Evolutionary conservation across 2,329 filamentous ascomycete species (phyloP), one percentile per base, ranked within the genome.

Genomic region (Gnomoniopsis smithogilvyi): DNA sequence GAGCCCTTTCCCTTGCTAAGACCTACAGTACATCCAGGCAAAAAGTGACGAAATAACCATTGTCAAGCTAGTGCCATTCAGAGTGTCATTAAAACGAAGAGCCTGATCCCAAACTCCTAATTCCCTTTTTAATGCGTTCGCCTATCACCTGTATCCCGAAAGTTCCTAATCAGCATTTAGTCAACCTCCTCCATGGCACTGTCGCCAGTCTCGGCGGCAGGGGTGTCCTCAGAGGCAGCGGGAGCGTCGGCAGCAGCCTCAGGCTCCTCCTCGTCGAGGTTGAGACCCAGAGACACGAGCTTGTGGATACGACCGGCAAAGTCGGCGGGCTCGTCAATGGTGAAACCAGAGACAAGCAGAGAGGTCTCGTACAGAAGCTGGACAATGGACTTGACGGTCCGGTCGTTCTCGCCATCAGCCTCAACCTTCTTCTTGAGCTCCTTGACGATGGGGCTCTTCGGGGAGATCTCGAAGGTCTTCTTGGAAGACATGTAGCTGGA

Each of bases 391-490:
- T 98, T 98, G 84, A 99, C 95, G 61, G 93, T 97, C 77, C 93
- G 92, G 85, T 98, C 95, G 77, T 93, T 94, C 90, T 97, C 94
- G 65, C 95, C 95, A 72, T 99, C 95, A 62, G 88, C 76, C 86
- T 98, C 95, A 64, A 98, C 92, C 92, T 99, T 99, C 83, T 90
- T 92, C 91, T 96, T 97, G 73, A 99, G 89, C 86, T 98, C 95
- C 88, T 96, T 90, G 84, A 99, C 88, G 79, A 99, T 99, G 67
- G 92, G 76, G 71, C 92, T 96, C 86, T 95, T 94, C 78, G 95
- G 95, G n/a, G 95, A 98, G 80, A 99, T 98, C 85, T 99, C 95
- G 69, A 99, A 98, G 34, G 95, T 99, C 92, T 99, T 99, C 93
- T 99, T 99, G 76, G 94, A 98, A 67, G 92, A 96, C 95, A 99